Evolutionary conservation across 768 basidiomycete species (phyloP).

Genomic region (Lactarius trivialis): DNA sequence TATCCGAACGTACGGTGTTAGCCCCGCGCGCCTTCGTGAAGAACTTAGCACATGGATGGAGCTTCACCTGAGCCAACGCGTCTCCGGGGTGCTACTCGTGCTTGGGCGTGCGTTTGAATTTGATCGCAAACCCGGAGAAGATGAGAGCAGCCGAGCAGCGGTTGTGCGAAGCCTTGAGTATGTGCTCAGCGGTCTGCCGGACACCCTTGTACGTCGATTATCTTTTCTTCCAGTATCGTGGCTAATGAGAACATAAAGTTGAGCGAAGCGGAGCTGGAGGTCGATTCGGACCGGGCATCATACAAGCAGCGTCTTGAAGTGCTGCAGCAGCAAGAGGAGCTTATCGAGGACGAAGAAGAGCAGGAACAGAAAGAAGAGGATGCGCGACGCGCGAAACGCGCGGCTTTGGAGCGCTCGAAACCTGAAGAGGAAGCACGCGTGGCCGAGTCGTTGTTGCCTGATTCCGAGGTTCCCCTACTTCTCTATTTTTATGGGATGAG

Average conservation of each 20-base stretch:
- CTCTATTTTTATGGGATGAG: not conserved
- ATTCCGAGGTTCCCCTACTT: constrained; percentile 53
- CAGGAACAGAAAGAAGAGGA: constrained; percentile 95
- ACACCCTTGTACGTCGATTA: constrained; percentile 69
- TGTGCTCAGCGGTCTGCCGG: constrained; percentile 87
- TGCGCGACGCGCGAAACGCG: constrained; percentile 79
- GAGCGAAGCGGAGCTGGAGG: constrained; percentile 95
- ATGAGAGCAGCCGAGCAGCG: constrained; percentile 76
- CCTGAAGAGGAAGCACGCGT: constrained; percentile 60
- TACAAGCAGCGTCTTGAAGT: constrained; percentile 99
- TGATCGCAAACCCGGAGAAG: constrained; percentile 64
- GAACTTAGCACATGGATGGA: constrained; percentile 92
- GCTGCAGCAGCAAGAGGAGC: constrained; percentile 95
- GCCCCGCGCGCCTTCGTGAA: constrained; percentile 81
- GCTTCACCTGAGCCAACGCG: constrained; percentile 81
- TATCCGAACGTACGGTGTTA: constrained; percentile 81
- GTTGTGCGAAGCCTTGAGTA: constrained; percentile 80
- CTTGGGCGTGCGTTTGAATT: constrained; percentile 95
- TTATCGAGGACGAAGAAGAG: constrained; percentile 98
- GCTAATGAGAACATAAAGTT: constrained; percentile 45
- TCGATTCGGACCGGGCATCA: constrained; percentile 86
- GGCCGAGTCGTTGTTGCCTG: constrained; percentile 79
- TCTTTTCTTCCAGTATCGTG: not conserved
- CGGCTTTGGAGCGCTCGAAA: constrained; percentile 59
- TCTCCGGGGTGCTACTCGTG: constrained; percentile 90